These are phyloP conservation scores for Cerioporus squamosus DNA, from an alignment of 1,284 basidiomycete species.

Conservation along the genomic window DNA sequence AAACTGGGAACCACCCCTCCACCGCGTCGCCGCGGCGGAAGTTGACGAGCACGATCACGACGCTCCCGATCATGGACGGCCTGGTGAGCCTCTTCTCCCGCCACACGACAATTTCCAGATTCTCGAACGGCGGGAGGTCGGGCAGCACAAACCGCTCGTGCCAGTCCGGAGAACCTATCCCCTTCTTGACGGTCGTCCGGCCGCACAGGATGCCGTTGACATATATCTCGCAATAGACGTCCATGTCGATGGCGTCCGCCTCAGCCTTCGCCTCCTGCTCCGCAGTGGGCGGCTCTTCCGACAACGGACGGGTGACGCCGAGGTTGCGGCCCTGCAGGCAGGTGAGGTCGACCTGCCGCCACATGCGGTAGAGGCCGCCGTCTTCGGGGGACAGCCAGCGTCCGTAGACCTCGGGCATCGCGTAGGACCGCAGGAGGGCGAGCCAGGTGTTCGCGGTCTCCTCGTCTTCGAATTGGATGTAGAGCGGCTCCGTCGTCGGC, in stretches of 20 bases:
- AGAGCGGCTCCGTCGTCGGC: slow-evolving; percentile 65
- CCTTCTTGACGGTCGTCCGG: slow-evolving; percentile 73
- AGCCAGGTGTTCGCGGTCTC: slow-evolving; percentile 73
- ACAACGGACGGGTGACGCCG: slow-evolving; percentile 41
- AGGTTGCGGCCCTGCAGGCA: slow-evolving; percentile 74
- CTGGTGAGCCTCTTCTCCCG: slow-evolving; percentile 67
- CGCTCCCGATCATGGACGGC: slow-evolving; percentile 59
- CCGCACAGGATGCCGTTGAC: slow-evolving; percentile 68
- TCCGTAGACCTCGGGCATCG: slow-evolving; percentile 78
- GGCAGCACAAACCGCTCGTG: slow-evolving; percentile 76
- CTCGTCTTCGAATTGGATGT: slow-evolving; percentile 64
- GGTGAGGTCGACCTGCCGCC: slow-evolving; percentile 76
- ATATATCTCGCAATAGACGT: slow-evolving; percentile 72
- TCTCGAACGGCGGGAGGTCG: slow-evolving; percentile 74
- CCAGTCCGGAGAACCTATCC: slow-evolving; percentile 71
- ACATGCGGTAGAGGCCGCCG: slow-evolving; percentile 82
- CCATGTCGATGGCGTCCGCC: slow-evolving; percentile 61
- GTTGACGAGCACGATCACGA: slow-evolving; percentile 67
- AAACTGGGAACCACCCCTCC: slow-evolving; percentile 85
- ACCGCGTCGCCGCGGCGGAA: slow-evolving; percentile 73
- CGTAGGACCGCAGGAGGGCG: slow-evolving; percentile 75
- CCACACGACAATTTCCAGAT: slow-evolving; percentile 65
- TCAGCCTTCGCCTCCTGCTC: slow-evolving; percentile 35
- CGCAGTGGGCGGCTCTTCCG: slow-evolving; percentile 22
- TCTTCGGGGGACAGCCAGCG: slow-evolving; percentile 57